Evolutionary conservation across 352 stramenopile genomes (phyloP), one percentile per base, ranked within the genome.

Genomic region (Phytophthora ramorum): DNA sequence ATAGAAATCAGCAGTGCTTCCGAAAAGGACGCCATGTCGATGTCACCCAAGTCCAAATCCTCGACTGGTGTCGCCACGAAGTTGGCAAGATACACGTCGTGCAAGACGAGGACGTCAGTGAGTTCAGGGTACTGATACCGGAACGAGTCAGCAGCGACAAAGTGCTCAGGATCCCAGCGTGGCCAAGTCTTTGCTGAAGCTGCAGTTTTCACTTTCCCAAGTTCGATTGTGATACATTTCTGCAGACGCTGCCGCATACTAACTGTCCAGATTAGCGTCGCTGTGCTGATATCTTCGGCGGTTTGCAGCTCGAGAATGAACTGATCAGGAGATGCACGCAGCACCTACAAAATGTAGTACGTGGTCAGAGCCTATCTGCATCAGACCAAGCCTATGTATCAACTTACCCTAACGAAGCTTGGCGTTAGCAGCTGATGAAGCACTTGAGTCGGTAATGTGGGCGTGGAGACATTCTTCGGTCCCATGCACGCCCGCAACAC

Each of bases 141-240:
- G 63, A 93, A 96, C 35, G 88, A 95, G 60, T 94, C 88, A 6
- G 85, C 85, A 4, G 88, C 88, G n/a, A 96, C 64, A 62, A 96
- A 94, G 47, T 96, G 86, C 24, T 96, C 84, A 0, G 83, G 85
- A 30, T 95, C 69, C 88, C 88, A 96, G 12, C 79, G 81, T 16
- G 88, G 88, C 86, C 86, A 96, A 0, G 70, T 71, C 37, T 83
- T 76, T 0, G 81, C 61, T 12, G 55, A 61, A 5, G 79, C 80
- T 8, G 83, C 83, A 4, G 72, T 76, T 60, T 87, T 82, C n/a
- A 95, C 81, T 54, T 94, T 94, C 1, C 64, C 40, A 13, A 93
- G 66, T 58, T 95, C 84, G 9, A 61, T 63, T 9, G 64, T 51
- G 17, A 95, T 56, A 17, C 81, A 92, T 17, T 81, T 72, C 10